phyloP scores from a whole-genome alignment of 75 land plant species.

The Ceratopteris richardii region DNA sequence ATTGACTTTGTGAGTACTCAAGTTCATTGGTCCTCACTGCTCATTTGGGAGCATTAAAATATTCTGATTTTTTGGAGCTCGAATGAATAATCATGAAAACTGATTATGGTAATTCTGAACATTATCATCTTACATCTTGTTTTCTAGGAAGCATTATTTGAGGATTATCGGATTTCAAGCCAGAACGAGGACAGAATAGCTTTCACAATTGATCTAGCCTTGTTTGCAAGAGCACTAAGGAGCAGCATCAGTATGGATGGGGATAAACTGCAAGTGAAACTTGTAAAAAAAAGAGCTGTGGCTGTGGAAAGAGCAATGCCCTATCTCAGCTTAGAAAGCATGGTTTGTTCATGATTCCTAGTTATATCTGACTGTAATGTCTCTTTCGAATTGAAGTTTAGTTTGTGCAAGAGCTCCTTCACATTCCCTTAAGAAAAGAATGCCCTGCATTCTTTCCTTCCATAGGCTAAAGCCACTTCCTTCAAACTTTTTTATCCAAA shows the following conservation, averaged over 20 bases:
- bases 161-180: constrained; percentile 84
- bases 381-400: constrained; percentile 5
- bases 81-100: too few species aligned
- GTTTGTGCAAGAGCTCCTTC: too few species aligned
- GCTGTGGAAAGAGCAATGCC: constrained; percentile 56
- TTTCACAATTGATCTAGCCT: constrained; percentile 63
- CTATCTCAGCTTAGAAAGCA: constrained; percentile 76
- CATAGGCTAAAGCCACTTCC: too few species aligned
- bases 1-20: too few species aligned
- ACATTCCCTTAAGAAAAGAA: too few species aligned
- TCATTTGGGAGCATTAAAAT: too few species aligned
- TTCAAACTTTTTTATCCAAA: too few species aligned
- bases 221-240: constrained; percentile 77
- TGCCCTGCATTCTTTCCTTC: too few species aligned
- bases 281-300: constrained; percentile 85
- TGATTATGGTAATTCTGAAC: too few species aligned
- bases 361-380: constrained; percentile 1
- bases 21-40: too few species aligned
- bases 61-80: too few species aligned
- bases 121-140: too few species aligned
- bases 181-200: constrained; percentile 83
- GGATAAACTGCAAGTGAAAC: constrained; percentile 65
- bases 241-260: constrained; percentile 59
- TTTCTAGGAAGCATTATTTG: constrained; percentile 61
- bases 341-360: constrained; percentile 17